Conservation (phyloP, 352 stramenopile genomes). For the Phytophthora aleatoria region DNA sequence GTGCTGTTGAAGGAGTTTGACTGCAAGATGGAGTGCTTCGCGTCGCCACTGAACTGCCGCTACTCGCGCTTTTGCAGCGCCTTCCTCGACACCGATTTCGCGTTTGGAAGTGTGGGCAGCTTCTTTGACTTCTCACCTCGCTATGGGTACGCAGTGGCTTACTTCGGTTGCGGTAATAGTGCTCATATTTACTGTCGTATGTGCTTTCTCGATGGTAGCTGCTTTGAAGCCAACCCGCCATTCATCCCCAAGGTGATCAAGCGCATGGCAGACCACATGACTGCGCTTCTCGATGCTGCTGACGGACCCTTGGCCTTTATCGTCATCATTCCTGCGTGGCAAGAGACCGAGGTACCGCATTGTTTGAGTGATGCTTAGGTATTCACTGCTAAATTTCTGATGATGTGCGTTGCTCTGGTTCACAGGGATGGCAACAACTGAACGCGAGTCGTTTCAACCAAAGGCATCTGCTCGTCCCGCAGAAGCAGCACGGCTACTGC, state of each 20-base stretch:
- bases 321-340: slow-evolving; percentile 92
- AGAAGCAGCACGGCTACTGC: slow-evolving; percentile 91
- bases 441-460: slow-evolving; percentile 79
- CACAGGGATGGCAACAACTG: slow-evolving; percentile 80
- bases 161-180: not conserved
- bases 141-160: slow-evolving; percentile 47
- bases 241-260: slow-evolving; percentile 94
- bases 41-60: slow-evolving; percentile 93
- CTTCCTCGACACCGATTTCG: slow-evolving; percentile 86
- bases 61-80: slow-evolving; percentile 92
- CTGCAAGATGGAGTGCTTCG: slow-evolving; percentile 94
- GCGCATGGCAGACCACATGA: slow-evolving; percentile 90
- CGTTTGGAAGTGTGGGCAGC: slow-evolving; percentile 91
- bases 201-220: slow-evolving; percentile 31
- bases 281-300: slow-evolving; percentile 65
- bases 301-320: slow-evolving; percentile 87
- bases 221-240: slow-evolving; percentile 95
- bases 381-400: not conserved
- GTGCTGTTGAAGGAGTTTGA: slow-evolving; percentile 91
- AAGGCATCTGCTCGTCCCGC: slow-evolving; percentile 69
- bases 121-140: slow-evolving; percentile 94
- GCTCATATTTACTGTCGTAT: not conserved
- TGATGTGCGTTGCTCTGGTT: slow-evolving; percentile 1
- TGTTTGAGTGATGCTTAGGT: not conserved
- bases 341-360: slow-evolving; percentile 63